Evolutionary conservation across 257 asterid species (phyloP).

Genomic region (Craterostigma plantagineum): DNA sequence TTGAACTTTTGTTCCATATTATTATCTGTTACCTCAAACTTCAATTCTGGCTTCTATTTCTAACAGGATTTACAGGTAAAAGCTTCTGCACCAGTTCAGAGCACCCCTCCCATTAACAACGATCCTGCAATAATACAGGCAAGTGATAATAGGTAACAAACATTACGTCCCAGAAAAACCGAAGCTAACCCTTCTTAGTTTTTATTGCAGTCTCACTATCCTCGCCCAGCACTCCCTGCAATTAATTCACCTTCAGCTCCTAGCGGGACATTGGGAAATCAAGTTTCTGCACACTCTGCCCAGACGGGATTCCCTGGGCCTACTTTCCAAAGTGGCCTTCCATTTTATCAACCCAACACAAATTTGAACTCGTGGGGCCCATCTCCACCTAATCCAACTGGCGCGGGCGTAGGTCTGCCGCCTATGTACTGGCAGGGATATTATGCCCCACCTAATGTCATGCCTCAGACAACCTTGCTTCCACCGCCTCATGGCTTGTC

Average conservation of each 20-base stretch:
- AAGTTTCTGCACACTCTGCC: conserved; percentile 41
- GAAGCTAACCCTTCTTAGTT: conserved; percentile 9
- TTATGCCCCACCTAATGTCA: conserved; percentile 67
- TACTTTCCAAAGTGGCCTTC: conserved; percentile 49
- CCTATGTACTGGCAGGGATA: conserved; percentile 96
- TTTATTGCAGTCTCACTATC: conserved; percentile 74
- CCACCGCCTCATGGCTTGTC: conserved; percentile 71
- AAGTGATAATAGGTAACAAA: neutral
- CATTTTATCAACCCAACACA: conserved; percentile 84
- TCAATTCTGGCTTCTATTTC: neutral
- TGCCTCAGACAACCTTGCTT: conserved; percentile 67
- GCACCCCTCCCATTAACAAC: conserved; percentile 34
- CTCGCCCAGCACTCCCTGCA: conserved; percentile 38
- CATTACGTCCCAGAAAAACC: conserved; percentile 1
- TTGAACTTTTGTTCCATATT: too few relatives aligned
- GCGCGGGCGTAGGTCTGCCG: conserved; percentile 56
- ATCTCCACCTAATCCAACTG: conserved; percentile 57
- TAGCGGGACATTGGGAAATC: conserved; percentile 32
- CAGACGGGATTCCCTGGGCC: conserved; percentile 57
- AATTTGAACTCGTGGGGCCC: conserved; percentile 89
- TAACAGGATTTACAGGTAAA: conserved; percentile 86
- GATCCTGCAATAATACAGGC: conserved; percentile 78
- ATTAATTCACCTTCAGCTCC: conserved; percentile 40
- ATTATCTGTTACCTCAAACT: neutral
- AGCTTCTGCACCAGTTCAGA: conserved; percentile 76